phyloP scores from a whole-genome alignment of 192 early-diverging fungal genomes.

The Coemansia sp. region DNA sequence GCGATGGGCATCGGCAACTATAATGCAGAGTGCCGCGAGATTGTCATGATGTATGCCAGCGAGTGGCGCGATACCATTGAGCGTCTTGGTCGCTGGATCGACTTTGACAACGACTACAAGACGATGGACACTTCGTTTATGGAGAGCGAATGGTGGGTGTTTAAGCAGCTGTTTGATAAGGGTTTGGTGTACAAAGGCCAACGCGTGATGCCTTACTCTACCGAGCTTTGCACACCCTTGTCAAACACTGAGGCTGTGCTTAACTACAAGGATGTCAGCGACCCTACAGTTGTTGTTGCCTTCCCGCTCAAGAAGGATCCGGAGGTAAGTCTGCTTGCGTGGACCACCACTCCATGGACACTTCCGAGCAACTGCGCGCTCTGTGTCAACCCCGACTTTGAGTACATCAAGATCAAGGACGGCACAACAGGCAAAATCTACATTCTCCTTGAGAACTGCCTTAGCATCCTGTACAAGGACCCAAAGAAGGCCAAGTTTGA shows the following conservation, averaged over 20 bases:
- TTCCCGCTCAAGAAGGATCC: conserved; percentile 90
- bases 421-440: conserved; percentile 79
- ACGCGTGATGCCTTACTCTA: conserved; percentile 96
- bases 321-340: conserved; percentile 79
- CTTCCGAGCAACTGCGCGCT: conserved; percentile 94
- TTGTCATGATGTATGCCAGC: conserved; percentile 91
- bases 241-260: conserved; percentile 97
- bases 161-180: conserved; percentile 94
- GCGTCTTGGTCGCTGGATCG: conserved; percentile 98
- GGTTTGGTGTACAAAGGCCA: conserved; percentile 93
- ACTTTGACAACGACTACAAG: conserved; percentile 99
- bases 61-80: conserved; percentile 96
- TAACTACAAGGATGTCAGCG: conserved; percentile 97
- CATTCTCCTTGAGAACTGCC: conserved; percentile 82
- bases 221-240: conserved; percentile 85
- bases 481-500: conserved; percentile 92
- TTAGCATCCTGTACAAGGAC: conserved; percentile 91
- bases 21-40: conserved; percentile 93
- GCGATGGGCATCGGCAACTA: conserved; percentile 95
- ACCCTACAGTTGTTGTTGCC: conserved; percentile 90
- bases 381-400: conserved; percentile 88
- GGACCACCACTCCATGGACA: conserved; percentile 99
- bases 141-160: conserved; percentile 99
- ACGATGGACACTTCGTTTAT: conserved; percentile 94
- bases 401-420: conserved; percentile 95